Evolutionary conservation across 495 filamentous ascomycete genomes (phyloP).

Genomic region (Tuber calosporum): DNA sequence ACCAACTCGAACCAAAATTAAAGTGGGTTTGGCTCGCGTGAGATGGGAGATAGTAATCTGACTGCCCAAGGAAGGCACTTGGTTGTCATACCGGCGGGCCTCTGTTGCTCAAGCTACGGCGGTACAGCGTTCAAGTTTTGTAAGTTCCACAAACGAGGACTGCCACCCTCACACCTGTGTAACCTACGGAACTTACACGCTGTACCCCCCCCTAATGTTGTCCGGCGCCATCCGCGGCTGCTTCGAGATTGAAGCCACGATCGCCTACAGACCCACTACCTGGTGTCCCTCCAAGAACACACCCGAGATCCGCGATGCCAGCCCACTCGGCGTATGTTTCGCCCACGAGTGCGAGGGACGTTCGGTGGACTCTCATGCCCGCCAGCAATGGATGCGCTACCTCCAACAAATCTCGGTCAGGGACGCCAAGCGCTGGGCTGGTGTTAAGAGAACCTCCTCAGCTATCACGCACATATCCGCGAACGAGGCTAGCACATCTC

Average conservation of each 20-base stretch:
- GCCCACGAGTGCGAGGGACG: slow-evolving; percentile 73
- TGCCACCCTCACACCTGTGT: no score
- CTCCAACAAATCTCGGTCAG: slow-evolving; percentile 53
- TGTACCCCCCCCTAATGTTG: no score
- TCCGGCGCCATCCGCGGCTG: slow-evolving; percentile 90
- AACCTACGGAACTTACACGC: no score
- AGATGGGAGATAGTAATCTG: slow-evolving; percentile 71
- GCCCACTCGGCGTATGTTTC: slow-evolving; percentile 69
- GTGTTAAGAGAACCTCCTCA: slow-evolving; percentile 83
- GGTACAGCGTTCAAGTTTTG: no score
- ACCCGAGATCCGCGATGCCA: slow-evolving; percentile 69
- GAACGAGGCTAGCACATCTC: slow-evolving; percentile 79
- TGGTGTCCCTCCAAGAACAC: slow-evolving; percentile 78
- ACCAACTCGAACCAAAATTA: slow-evolving; percentile 91
- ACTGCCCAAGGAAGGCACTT: slow-evolving; percentile 87
- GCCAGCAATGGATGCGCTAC: slow-evolving; percentile 68
- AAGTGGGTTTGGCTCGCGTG: slow-evolving; percentile 80
- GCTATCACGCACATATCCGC: slow-evolving; percentile 77
- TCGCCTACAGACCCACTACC: slow-evolving; percentile 79
- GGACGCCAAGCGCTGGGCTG: slow-evolving; percentile 63
- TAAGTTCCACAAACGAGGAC: no score
- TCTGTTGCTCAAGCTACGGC: slow-evolving; percentile 83
- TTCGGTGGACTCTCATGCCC: slow-evolving; percentile 75
- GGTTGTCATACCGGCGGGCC: slow-evolving; percentile 75
- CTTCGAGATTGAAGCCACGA: slow-evolving; percentile 78